Evolutionary conservation across 2,329 filamentous ascomycete species (phyloP).

Genomic region (Myriangium duriaei): DNA sequence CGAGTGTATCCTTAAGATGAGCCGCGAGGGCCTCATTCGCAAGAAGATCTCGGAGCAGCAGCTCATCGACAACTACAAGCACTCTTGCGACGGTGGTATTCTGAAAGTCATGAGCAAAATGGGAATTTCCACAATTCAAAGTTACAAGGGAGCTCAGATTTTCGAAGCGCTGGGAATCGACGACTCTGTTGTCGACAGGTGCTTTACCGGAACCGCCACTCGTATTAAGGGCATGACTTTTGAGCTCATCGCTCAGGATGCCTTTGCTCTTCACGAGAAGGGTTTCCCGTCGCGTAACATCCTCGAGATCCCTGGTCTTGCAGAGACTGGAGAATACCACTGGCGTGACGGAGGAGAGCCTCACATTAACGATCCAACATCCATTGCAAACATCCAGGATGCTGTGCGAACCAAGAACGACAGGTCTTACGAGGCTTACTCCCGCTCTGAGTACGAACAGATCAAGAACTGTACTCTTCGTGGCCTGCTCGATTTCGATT

Average conservation of each 20-base stretch:
- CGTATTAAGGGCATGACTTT: slow-evolving; percentile 92
- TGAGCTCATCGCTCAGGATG: slow-evolving; percentile 84
- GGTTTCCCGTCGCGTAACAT: slow-evolving; percentile 76
- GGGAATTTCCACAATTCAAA: slow-evolving; percentile 93
- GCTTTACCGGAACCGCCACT: slow-evolving; percentile 87
- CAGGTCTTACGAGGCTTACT: slow-evolving; percentile 96
- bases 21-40: slow-evolving; percentile 81
- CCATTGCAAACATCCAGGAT: slow-evolving; percentile 94
- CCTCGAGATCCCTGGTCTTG: slow-evolving; percentile 62
- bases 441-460: slow-evolving; percentile 81
- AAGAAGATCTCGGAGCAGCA: slow-evolving; percentile 74
- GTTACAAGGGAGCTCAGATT: slow-evolving; percentile 96
- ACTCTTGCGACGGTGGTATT: slow-evolving; percentile 90
- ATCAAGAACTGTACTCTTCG: slow-evolving; percentile 94
- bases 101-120: slow-evolving; percentile 99
- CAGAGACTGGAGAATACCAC: slow-evolving; percentile 93
- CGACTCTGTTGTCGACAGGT: slow-evolving; percentile 81
- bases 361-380: slow-evolving; percentile 87
- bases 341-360: slow-evolving; percentile 94
- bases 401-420: slow-evolving; percentile 95
- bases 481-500: slow-evolving; percentile 90
- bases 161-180: slow-evolving; percentile 93
- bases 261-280: slow-evolving; percentile 87
- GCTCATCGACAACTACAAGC: slow-evolving; percentile 90
- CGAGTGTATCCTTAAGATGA: slow-evolving; percentile 94